Base-by-base conservation (phyloP, 2,329 filamentous ascomycete species). In the Talaromyces sp. region DNA sequence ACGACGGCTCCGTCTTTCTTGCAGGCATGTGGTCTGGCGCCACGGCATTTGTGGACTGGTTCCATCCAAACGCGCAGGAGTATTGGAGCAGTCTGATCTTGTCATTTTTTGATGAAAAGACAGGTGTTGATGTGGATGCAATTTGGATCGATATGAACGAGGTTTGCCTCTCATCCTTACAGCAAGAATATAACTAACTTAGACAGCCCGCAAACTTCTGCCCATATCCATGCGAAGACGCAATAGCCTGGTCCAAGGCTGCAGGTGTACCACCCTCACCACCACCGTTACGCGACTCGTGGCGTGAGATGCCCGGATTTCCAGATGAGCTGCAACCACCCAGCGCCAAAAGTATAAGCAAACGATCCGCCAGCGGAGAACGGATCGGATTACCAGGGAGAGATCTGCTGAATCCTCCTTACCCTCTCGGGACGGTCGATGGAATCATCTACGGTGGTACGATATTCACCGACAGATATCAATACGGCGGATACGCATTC, bases 11-110 rank as follows among this genome's bases (percentile, higher is more conserved):
- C 13, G 74, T 85, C 22, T 85, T 83, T 67, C 71, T 67, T 63
- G 86, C 89, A 15, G 89, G 91, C n/a, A 91, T 93, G 34, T 94
- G 91, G 91, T 89, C 91, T 6, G 91, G 91, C 54, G 84, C 88
- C 10, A 86, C 88, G 0, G 89, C 85, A 6, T 92, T 88, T 77
- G 89, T 89, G 0, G 91, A 94, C 74, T 94, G 91, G 91, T 92
- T 93, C 72, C 80, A 88, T 27, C 82, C 84, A 6, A 86, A 86
- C 61, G 85, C 87, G 1, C 83, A 87, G 58, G 72, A 78, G 0
- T 95, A 88, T 75, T 94, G 91, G 91, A 87, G 87, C 68, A 81
- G 83, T 4, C 85, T 93, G 72, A 89, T 94, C 69, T 75, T 73
- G 0, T 75, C 73, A 0, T 91, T 91, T 78, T 93, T 93, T 77